Evolutionary conservation across 2,329 filamentous ascomycete species (phyloP), one percentile per base, ranked within the genome.

Genomic region (Aphanocladium album): DNA sequence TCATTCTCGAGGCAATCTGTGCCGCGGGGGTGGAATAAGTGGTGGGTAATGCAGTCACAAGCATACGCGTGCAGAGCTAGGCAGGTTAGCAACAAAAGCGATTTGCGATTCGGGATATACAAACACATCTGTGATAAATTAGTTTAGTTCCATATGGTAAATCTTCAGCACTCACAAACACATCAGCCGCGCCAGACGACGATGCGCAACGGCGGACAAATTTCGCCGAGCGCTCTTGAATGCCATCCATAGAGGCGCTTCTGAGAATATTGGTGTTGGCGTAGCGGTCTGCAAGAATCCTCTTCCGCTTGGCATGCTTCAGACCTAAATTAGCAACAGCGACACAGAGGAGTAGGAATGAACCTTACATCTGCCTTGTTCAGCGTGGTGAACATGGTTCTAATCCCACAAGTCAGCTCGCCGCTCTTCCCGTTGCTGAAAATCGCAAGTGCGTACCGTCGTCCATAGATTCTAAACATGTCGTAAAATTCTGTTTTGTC

Each of bases 1-100:
- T 74, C 65, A 19, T 79, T 73, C 33, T 80, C 76, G 2, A 89
- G 76, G 9, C 86, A 87, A 62, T 86, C 77, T 1, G 84, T 83
- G 2, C 86, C 87, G 61, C 84, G 79, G 0, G 86, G 86, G 59
- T 87, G 84, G 67, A 90, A 88, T n/a, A 90, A 77, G 64, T 89
- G 86, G 66, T 88, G 84, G 0, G 86, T 87, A 30, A 85, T 81
- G 66, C 87, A 88, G 67, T 90, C 87, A 57, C 89, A 84, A 1
- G 87, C 87, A 68, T 87, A 90, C 27, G 86, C 81, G 64, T 90
- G 87, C 1, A 89, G 74, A 47, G 69, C 69, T 75, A 47, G 23
- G 23, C 19, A 27, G 0, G 58, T 73, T 49, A 72, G 68, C 33
- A 25, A 21, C 11, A 11, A 12, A 19, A 23, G 3, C 25, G 25